Conservation (phyloP, 306 rosid genomes). For the Begonia masoniana region DNA sequence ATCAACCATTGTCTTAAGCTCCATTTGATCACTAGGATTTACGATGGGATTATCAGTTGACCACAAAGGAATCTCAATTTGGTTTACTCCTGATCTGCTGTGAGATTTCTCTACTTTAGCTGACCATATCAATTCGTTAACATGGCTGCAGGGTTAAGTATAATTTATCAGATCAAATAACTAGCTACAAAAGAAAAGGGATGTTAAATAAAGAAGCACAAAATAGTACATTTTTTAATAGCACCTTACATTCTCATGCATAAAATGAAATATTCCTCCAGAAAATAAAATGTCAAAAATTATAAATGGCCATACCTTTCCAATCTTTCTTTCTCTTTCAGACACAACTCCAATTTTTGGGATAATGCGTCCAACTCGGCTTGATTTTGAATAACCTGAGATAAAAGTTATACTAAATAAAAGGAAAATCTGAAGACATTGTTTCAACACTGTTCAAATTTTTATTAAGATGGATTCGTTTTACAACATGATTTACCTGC, state of each 20-base stretch:
- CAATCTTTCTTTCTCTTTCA: constrained; percentile 49
- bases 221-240: too few relatives aligned
- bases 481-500: constrained; percentile 37
- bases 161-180: too few relatives aligned
- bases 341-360: constrained; percentile 48
- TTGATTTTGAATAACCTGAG: constrained; percentile 84
- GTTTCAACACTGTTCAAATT: not conserved
- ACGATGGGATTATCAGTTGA: constrained; percentile 32
- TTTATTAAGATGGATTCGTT: not conserved
- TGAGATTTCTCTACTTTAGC: constrained; percentile 44
- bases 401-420: constrained; percentile 5
- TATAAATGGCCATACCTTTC: constrained; percentile 37
- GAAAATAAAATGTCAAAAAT: not conserved
- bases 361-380: constrained; percentile 63
- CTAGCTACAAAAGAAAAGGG: too few relatives aligned
- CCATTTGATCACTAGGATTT: constrained; percentile 51
- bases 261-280: too few relatives aligned
- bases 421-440: too few relatives aligned
- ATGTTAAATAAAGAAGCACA: too few relatives aligned
- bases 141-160: constrained; percentile 31
- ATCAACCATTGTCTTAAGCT: constrained; percentile 84
- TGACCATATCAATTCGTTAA: constrained; percentile 45
- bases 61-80: constrained; percentile 30
- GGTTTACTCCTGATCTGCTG: constrained; percentile 24
- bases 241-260: too few relatives aligned